phyloP scores from a whole-genome alignment of 306 rosid genomes.

The Alnus rubra region DNA sequence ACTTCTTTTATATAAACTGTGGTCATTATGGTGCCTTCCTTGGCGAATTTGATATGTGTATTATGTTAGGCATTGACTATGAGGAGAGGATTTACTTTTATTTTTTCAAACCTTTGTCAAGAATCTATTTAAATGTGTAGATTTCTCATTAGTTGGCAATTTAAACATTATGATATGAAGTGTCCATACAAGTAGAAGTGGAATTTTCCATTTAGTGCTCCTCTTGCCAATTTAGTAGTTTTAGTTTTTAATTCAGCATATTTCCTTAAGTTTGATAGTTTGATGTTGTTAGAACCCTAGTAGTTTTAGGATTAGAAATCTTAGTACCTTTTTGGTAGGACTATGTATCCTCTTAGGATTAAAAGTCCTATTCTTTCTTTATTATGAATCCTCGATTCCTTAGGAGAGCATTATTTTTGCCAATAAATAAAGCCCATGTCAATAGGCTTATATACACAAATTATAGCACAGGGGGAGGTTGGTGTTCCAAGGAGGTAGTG shows the following conservation, averaged over 20 bases:
- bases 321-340: too few species aligned
- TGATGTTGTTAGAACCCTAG: too few species aligned
- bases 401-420: too few species aligned
- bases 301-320: too few species aligned
- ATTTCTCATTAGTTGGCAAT: conserved; percentile 16
- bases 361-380: too few species aligned
- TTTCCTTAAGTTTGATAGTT: background rate
- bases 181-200: background rate
- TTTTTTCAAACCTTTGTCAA: conserved; percentile 3
- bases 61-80: conserved; percentile 12
- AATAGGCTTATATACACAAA: too few species aligned
- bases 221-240: background rate
- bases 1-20: background rate
- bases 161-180: background rate
- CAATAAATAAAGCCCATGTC: too few species aligned
- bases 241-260: background rate
- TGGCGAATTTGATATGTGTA: conserved; percentile 10
- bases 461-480: too few species aligned
- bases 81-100: conserved; percentile 17
- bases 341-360: too few species aligned
- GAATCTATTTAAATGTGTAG: background rate
- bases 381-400: too few species aligned
- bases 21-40: conserved; percentile 22
- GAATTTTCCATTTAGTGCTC: background rate
- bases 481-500: too few species aligned